A percentile compares a stretch with the other conserved stretches of the same genome.
These are phyloP conservation scores for Russula olivacea DNA, from an alignment of 768 basidiomycete genomes.

Conservation along the genomic window DNA sequence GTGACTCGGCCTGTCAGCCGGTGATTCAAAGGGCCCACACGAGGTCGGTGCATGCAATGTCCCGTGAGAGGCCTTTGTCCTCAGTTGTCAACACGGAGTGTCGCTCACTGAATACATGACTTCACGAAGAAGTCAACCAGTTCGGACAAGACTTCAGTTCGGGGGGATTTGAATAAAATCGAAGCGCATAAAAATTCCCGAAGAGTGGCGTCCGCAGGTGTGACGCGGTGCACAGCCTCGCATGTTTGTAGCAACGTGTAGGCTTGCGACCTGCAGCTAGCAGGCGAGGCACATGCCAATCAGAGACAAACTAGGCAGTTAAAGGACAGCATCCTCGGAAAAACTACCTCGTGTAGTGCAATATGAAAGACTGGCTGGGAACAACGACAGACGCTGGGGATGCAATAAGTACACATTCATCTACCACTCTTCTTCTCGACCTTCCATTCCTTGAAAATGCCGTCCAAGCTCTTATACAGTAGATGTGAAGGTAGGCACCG, in stretches of 20 bases:
- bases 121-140: not conserved
- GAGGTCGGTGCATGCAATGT: slow-evolving; percentile 18
- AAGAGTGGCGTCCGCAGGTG: slow-evolving; percentile 11
- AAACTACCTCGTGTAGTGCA: slow-evolving; percentile 12
- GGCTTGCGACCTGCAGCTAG: not conserved
- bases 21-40: slow-evolving; percentile 3
- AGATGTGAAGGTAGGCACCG: slow-evolving; percentile 81
- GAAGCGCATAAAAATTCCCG: slow-evolving; percentile 2
- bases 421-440: slow-evolving; percentile 73
- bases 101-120: not conserved
- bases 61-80: not conserved
- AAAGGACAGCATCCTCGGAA: not conserved
- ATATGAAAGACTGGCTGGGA: not conserved
- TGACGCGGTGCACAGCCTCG: slow-evolving; percentile 17
- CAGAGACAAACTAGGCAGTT: not conserved
- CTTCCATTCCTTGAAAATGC: slow-evolving; percentile 90
- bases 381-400: slow-evolving; percentile 10
- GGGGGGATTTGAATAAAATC: not conserved
- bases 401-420: slow-evolving; percentile 16
- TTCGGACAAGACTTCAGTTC: not conserved
- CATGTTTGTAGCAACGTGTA: slow-evolving; percentile 2
- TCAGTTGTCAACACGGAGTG: not conserved
- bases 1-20: slow-evolving; percentile 4
- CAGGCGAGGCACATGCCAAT: slow-evolving; percentile 1
- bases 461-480: slow-evolving; percentile 87